These are phyloP conservation scores for Saccharomyces mikatae DNA, from an alignment of 805 yeast genomes.

Conservation along the genomic window DNA sequence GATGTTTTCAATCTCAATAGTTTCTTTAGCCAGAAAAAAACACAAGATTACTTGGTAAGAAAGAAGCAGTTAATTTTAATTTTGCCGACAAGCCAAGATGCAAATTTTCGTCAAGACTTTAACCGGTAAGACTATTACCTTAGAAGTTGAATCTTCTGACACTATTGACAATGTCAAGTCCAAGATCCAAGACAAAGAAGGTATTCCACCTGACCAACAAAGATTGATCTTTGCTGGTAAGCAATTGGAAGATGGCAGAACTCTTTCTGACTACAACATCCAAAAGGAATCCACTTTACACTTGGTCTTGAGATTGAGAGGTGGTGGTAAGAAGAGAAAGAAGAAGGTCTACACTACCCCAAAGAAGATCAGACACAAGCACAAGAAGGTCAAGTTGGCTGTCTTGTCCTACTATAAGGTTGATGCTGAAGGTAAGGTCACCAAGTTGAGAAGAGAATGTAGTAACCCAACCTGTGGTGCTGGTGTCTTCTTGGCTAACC, in stretches of 20 bases:
- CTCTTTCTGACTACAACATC: constrained; percentile 94
- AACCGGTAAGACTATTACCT: constrained; percentile 98
- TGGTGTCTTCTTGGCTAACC: constrained; percentile 99
- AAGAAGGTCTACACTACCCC: constrained; percentile 99
- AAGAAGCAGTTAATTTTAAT: constrained; percentile 28
- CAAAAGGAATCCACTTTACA: constrained; percentile 96
- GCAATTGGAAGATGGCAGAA: constrained; percentile 94
- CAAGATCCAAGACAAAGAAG: constrained; percentile 95
- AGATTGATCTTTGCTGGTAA: constrained; percentile 96
- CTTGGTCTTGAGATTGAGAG: constrained; percentile 95
- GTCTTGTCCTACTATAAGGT: constrained; percentile 99
- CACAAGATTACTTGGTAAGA: constrained; percentile 26
- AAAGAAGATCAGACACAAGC: constrained; percentile 99
- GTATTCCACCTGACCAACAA: constrained; percentile 97
- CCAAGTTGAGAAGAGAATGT: constrained; percentile 98
- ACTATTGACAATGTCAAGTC: constrained; percentile 95
- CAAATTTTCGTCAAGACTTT: constrained; percentile 98
- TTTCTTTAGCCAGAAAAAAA: too few species aligned
- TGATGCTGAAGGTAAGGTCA: constrained; percentile 96
- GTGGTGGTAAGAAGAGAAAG: constrained; percentile 99
- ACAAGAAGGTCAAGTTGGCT: constrained; percentile 98
- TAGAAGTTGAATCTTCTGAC: constrained; percentile 96
- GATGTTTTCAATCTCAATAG: too few species aligned
- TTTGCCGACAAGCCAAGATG: constrained; percentile 56
- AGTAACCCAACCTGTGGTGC: constrained; percentile 93